Conservation (phyloP, 495 filamentous ascomycete species). For the Neurospora africana region DNA sequence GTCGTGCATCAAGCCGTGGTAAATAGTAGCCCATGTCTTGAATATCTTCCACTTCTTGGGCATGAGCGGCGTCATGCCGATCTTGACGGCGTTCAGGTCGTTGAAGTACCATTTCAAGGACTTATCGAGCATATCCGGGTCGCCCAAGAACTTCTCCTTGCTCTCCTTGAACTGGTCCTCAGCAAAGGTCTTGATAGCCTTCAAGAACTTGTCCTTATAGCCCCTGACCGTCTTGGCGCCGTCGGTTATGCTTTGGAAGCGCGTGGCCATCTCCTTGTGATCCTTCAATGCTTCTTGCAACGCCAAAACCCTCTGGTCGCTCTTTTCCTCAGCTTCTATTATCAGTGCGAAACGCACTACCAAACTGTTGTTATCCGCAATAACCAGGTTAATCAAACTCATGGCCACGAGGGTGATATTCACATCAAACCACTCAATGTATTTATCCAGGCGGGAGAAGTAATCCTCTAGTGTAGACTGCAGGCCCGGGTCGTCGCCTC, state of each 20-base stretch:
- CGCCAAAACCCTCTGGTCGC: slow-evolving; percentile 79
- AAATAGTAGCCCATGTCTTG: slow-evolving; percentile 77
- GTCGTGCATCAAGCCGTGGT: slow-evolving; percentile 90
- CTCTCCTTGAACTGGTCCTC: slow-evolving; percentile 64
- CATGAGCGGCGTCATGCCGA: slow-evolving; percentile 80
- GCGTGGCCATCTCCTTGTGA: slow-evolving; percentile 81
- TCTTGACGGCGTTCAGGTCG: slow-evolving; percentile 81
- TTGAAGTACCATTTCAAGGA: slow-evolving; percentile 92
- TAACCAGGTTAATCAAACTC: slow-evolving; percentile 78
- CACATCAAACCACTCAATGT: slow-evolving; percentile 89
- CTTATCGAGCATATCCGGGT: slow-evolving; percentile 78
- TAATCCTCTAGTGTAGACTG: slow-evolving; percentile 76
- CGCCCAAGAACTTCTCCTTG: slow-evolving; percentile 64
- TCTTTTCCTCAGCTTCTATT: slow-evolving; percentile 92
- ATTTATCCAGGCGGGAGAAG: slow-evolving; percentile 77
- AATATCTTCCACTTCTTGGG: slow-evolving; percentile 98
- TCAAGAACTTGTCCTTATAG: slow-evolving; percentile 91
- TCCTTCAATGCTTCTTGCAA: slow-evolving; percentile 89
- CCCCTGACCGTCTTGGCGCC: slow-evolving; percentile 85
- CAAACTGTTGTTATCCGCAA: slow-evolving; percentile 73
- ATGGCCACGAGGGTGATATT: slow-evolving; percentile 80
- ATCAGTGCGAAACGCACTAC: slow-evolving; percentile 86
- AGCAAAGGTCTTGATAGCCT: slow-evolving; percentile 63
- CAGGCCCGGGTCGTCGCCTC: slow-evolving; percentile 58
- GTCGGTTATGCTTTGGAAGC: slow-evolving; percentile 89